phyloP scores from a whole-genome alignment of 1,284 basidiomycete genomes.

The Neolentinus lepideus region DNA sequence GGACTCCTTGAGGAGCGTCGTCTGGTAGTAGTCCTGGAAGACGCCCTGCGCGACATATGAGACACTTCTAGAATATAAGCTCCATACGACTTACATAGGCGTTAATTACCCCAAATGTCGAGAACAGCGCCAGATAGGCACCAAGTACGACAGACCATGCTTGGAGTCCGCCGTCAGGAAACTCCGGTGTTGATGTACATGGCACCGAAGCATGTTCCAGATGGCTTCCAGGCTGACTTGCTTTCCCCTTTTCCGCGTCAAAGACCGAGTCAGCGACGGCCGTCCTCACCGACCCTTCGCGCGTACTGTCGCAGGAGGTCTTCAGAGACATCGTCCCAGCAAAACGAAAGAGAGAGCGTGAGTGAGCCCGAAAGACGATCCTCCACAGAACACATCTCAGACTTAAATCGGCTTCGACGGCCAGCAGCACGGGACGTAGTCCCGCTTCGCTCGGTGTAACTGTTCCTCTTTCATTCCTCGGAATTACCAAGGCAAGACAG shows the following conservation, averaged over 20 bases:
- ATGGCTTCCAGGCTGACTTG: neutral
- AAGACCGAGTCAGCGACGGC: neutral
- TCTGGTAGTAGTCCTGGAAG: slow-evolving; percentile 37
- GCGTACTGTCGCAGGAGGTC: neutral
- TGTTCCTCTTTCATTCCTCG: neutral
- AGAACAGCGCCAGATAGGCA: slow-evolving; percentile 27
- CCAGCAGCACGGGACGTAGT: neutral
- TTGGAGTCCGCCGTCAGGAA: slow-evolving; percentile 21
- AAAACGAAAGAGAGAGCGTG: neutral
- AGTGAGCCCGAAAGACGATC: neutral
- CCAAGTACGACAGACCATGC: slow-evolving; percentile 30
- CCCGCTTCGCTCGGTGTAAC: neutral
- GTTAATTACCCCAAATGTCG: slow-evolving; percentile 30
- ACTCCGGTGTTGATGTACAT: neutral
- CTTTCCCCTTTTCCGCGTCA: neutral
- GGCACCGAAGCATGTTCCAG: neutral
- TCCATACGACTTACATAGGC: slow-evolving; percentile 23
- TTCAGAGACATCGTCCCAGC: neutral
- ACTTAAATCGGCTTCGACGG: neutral
- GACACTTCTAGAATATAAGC: neutral
- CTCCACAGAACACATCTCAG: neutral
- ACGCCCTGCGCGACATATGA: slow-evolving; percentile 20
- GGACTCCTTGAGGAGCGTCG: slow-evolving; percentile 26
- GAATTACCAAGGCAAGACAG: neutral
- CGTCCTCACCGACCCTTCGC: neutral